Conservation (phyloP, 805 yeast genomes). For the Pichia scutulata region DNA sequence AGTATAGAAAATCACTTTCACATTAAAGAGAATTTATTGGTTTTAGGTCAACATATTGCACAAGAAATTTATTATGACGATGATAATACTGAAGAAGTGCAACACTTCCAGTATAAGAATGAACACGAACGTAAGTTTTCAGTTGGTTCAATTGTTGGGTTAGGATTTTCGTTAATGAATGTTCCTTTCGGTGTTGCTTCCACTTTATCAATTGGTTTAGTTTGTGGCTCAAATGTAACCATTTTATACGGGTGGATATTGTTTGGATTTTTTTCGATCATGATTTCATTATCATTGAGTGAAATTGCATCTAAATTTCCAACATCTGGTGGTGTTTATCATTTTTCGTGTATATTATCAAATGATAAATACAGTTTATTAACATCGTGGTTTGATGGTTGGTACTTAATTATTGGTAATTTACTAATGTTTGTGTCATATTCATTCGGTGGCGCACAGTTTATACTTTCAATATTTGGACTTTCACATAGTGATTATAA, state of each 20-base stretch:
- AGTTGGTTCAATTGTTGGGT: constrained; percentile 62
- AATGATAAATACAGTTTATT: constrained; percentile 47
- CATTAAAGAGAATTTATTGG: constrained; percentile 8
- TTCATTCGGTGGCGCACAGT: constrained; percentile 69
- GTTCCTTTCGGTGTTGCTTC: constrained; percentile 75
- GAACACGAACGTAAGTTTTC: constrained; percentile 62
- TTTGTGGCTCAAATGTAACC: constrained; percentile 73
- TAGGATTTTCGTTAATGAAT: constrained; percentile 76
- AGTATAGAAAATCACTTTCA: constrained; percentile 4
- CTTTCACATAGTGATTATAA: constrained; percentile 51
- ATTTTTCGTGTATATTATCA: constrained; percentile 66
- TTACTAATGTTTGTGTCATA: constrained; percentile 73
- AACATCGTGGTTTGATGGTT: constrained; percentile 73
- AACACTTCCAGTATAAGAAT: constrained; percentile 68
- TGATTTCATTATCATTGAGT: constrained; percentile 64
- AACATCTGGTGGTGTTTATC: constrained; percentile 69
- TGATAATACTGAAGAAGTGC: constrained; percentile 49
- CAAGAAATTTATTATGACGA: constrained; percentile 33
- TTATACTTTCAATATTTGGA: constrained; percentile 60
- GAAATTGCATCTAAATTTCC: constrained; percentile 76
- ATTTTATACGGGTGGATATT: constrained; percentile 68
- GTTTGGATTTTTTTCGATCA: constrained; percentile 54
- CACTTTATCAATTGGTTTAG: constrained; percentile 60
- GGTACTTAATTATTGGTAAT: constrained; percentile 66
- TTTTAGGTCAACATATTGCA: constrained; percentile 23